A percentile compares a stretch with the other conserved stretches of the same genome.
Conservation (phyloP, 148 eudicot genomes). For the Chenopodium berlandieri region DNA sequence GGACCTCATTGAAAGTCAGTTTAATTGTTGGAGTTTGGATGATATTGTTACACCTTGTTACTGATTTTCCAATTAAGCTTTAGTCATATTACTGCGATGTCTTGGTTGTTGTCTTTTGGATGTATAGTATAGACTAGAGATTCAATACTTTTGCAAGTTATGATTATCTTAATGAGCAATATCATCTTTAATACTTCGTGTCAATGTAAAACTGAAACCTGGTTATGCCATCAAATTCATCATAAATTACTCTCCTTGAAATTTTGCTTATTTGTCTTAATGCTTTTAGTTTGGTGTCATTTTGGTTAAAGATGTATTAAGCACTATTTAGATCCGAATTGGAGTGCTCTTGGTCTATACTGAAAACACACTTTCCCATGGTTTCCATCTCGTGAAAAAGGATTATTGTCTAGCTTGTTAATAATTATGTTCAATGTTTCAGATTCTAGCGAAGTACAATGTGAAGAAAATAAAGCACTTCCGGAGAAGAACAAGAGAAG, state of each 20-base stretch:
- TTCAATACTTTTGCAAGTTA: background rate
- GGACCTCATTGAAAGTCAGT: background rate
- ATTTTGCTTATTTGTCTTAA: background rate
- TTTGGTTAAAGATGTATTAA: background rate
- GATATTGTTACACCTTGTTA: background rate
- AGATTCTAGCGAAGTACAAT: constrained; percentile 51
- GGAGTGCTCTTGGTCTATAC: background rate
- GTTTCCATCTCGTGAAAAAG: background rate
- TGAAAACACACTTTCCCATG: background rate
- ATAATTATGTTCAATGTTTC: constrained; percentile 20
- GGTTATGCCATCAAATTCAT: background rate
- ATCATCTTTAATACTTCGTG: background rate
- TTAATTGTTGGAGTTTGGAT: background rate
- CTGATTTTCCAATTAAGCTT: background rate
- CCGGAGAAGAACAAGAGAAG: constrained; percentile 67
- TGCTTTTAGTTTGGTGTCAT: background rate
- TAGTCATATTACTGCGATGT: background rate
- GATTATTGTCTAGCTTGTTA: background rate
- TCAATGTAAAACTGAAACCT: background rate
- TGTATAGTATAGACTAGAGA: background rate
- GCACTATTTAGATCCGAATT: background rate
- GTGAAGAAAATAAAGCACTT: constrained; percentile 59
- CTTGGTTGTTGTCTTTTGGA: background rate
- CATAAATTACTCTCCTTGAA: background rate
- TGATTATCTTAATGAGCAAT: background rate